Evolutionary conservation across 116 monocot genomes (phyloP), one percentile per base, ranked within the genome.

Genomic region (Phalaenopsis hybrid): DNA sequence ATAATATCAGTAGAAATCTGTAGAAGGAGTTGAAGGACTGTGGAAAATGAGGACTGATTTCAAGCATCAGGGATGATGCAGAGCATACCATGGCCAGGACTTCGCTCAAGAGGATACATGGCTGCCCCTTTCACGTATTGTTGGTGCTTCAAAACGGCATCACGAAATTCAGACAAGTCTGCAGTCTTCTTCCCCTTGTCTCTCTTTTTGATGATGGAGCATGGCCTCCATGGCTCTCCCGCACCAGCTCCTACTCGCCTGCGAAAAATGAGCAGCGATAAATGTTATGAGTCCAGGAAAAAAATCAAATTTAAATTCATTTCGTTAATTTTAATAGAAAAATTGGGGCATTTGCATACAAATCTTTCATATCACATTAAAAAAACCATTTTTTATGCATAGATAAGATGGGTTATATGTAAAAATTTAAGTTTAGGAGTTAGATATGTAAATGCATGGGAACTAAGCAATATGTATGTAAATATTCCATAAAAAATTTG

Each of bases 41-140:
- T 11, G 52, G 1, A 52, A 13, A 52, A 52, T 52, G 52, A 52
- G 15, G 12, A 11, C 52, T 52, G 49, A 52, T 52, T 6, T 52
- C 15, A 52, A 13, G 13, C 12, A 52, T 52, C 52, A 23, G 92
- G 91, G 33, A 93, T 80, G n/a, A 92, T 79, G 49, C 97, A 97
- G 6, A 97, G 86, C 85, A 86, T 82, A 17, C 95, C 91, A 84
- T 92, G 87, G 44, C 90, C 91, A 16, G 48, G 8, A 59, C 86
- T 92, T 43, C 82, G 90, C 44, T 94, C 97, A 46, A 97, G 44
- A 74, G 97, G 97, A 79, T 98, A 98, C 89, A 93, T 76, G 68
- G 95, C 89, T 51, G 94, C 84, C 41, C 95, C 93, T 81, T 85
- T 90, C 4, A 90, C 85, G 34, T 86, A 88, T 63, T 86, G 86